These are phyloP conservation scores for Acmispon strigosus DNA, from an alignment of 306 rosid genomes.

Conservation along the genomic window DNA sequence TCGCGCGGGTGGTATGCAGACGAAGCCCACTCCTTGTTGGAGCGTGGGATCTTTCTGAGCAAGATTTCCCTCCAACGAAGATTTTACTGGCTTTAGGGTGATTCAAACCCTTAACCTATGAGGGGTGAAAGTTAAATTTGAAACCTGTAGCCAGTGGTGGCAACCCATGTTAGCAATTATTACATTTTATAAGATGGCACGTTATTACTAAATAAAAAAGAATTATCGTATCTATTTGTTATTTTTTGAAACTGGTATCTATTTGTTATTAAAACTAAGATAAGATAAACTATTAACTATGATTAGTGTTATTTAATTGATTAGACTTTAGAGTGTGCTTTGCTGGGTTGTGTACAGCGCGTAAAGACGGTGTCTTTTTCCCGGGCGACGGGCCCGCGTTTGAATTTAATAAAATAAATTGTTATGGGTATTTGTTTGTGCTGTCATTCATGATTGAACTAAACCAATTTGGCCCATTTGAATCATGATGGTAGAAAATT, in stretches of 20 bases:
- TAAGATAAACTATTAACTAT: not conserved
- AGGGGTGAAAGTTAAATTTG: too few species aligned
- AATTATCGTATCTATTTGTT: not conserved
- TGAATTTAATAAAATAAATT: conserved; percentile 19
- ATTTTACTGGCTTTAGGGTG: too few species aligned
- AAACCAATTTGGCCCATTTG: not conserved
- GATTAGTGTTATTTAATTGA: not conserved
- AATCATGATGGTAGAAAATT: too few species aligned
- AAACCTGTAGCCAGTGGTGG: too few species aligned
- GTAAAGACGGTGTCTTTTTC: conserved; percentile 31
- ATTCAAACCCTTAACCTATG: too few species aligned
- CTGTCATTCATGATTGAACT: conserved; percentile 8
- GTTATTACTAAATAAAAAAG: not conserved
- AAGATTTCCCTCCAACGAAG: too few species aligned
- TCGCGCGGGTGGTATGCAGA: too few species aligned
- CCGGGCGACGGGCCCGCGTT: conserved; percentile 32
- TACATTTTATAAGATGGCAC: too few species aligned
- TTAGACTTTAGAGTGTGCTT: conserved; percentile 10
- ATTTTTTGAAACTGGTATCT: too few species aligned
- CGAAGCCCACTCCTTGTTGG: too few species aligned
- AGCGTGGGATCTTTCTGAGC: too few species aligned
- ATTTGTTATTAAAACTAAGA: not conserved
- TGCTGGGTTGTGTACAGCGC: conserved; percentile 27
- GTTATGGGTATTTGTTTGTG: not conserved
- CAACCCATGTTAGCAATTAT: too few species aligned